These are phyloP conservation scores for Artemisia tridentata DNA, from an alignment of 129 eudicot genomes.

Conservation along the genomic window DNA sequence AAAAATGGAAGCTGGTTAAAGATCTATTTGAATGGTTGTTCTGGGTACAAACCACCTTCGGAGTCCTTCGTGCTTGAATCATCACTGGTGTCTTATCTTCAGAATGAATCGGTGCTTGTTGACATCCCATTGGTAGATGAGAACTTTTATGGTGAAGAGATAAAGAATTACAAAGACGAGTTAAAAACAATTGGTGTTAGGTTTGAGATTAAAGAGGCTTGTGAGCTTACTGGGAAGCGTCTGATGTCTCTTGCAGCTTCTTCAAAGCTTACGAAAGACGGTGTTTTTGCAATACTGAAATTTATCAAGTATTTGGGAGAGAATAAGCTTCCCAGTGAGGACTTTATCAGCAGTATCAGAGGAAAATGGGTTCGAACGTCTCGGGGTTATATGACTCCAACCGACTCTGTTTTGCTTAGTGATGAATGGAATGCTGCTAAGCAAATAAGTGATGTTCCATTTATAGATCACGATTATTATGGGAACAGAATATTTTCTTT, in stretches of 20 bases:
- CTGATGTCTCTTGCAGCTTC: slow-evolving; percentile 48
- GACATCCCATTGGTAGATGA: slow-evolving; percentile 45
- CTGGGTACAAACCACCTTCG: slow-evolving; percentile 41
- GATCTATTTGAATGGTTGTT: slow-evolving; percentile 26
- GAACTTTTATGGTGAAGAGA: slow-evolving; percentile 33
- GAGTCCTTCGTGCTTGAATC: slow-evolving; percentile 43
- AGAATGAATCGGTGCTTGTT: slow-evolving; percentile 41
- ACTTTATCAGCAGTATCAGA: slow-evolving; percentile 32
- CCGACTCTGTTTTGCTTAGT: slow-evolving; percentile 30
- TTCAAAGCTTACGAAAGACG: slow-evolving; percentile 19
- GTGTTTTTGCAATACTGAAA: slow-evolving; percentile 37
- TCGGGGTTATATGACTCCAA: slow-evolving; percentile 39
- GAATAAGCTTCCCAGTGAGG: slow-evolving; percentile 24
- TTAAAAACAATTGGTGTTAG: slow-evolving; percentile 42
- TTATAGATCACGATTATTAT: slow-evolving; percentile 46
- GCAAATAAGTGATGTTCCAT: slow-evolving; percentile 42
- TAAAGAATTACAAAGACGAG: slow-evolving; percentile 39
- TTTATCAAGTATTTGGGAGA: slow-evolving; percentile 40
- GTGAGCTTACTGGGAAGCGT: slow-evolving; percentile 35
- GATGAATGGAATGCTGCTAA: slow-evolving; percentile 42
- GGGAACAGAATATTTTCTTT: slow-evolving; percentile 33
- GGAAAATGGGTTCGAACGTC: slow-evolving; percentile 45
- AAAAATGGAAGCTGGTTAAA: slow-evolving; percentile 53
- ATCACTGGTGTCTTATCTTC: slow-evolving; percentile 30
- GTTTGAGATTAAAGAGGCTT: slow-evolving; percentile 44